Conservation (phyloP, 371 early-diverging fungal genomes). For the Mucor indicus region DNA sequence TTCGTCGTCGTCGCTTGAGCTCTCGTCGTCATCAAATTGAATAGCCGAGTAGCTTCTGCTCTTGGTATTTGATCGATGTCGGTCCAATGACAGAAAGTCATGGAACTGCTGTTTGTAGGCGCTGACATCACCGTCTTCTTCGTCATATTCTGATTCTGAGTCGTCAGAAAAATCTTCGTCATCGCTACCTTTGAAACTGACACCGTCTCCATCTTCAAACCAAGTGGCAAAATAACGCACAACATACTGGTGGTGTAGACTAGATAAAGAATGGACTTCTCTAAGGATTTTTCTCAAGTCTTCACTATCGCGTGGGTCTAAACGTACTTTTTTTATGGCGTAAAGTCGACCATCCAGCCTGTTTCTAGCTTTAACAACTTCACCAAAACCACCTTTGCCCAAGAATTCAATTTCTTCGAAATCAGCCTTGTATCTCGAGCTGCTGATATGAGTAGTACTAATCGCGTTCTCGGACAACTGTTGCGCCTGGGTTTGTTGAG, state of each 20-base stretch:
- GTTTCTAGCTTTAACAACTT: conserved; percentile 91
- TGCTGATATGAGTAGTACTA: not conserved
- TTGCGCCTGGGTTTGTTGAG: not conserved
- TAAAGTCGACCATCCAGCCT: conserved; percentile 81
- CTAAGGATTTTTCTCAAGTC: conserved; percentile 79
- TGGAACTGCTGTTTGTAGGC: conserved; percentile 49
- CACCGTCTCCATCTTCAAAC: conserved; percentile 69
- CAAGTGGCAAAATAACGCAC: conserved; percentile 95
- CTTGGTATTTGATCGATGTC: conserved; percentile 33
- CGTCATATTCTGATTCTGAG: conserved; percentile 46
- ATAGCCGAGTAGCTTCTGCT: conserved; percentile 54
- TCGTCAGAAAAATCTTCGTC: conserved; percentile 43
- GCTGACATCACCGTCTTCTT: conserved; percentile 44
- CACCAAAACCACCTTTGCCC: conserved; percentile 93
- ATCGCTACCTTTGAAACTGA: conserved; percentile 37
- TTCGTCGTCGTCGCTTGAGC: conserved; percentile 18
- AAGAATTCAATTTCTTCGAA: conserved; percentile 93
- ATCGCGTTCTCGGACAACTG: not conserved
- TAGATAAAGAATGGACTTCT: conserved; percentile 88
- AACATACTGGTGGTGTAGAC: conserved; percentile 88
- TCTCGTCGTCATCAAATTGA: conserved; percentile 46
- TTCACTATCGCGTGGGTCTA: conserved; percentile 75
- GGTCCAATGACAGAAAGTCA: conserved; percentile 53
- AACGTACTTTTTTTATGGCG: conserved; percentile 86
- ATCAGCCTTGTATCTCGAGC: conserved; percentile 78